Percentiles rank a stretch among this genome's conserved stretches.
phyloP scores from a whole-genome alignment of 768 basidiomycete species.

The Tricholoma terreum region DNA sequence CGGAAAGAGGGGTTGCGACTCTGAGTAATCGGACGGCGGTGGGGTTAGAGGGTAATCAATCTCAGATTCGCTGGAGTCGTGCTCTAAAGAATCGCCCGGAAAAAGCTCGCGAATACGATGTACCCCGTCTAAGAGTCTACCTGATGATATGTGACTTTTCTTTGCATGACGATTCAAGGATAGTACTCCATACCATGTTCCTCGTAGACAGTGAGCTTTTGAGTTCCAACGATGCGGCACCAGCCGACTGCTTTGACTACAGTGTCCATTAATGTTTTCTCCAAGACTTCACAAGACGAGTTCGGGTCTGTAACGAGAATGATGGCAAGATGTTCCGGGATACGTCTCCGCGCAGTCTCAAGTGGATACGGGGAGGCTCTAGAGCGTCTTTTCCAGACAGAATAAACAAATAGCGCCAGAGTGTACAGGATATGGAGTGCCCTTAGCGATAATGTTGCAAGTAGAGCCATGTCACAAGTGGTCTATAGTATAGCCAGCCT shows the following conservation, averaged over 20 bases:
- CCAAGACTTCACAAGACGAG: constrained; percentile 31
- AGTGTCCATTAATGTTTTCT: constrained; percentile 48
- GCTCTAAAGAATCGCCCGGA: constrained; percentile 12
- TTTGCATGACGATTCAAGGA: background rate
- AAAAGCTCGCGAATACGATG: constrained; percentile 37
- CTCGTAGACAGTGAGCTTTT: constrained; percentile 70
- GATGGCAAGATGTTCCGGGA: constrained; percentile 67
- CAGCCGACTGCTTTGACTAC: constrained; percentile 52
- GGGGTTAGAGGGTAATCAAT: constrained; percentile 72
- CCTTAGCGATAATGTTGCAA: constrained; percentile 47
- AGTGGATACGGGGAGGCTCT: constrained; percentile 45
- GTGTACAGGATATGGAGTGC: constrained; percentile 59
- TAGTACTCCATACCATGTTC: constrained; percentile 49
- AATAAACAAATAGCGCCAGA: constrained; percentile 36
- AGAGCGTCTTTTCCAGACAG: constrained; percentile 38
- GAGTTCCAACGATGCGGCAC: constrained; percentile 62
- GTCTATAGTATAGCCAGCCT: too few species aligned
- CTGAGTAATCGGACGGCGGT: constrained; percentile 71
- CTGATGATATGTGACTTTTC: constrained; percentile 23
- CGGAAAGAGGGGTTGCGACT: constrained; percentile 62
- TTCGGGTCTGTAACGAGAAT: constrained; percentile 50
- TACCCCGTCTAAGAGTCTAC: constrained; percentile 37
- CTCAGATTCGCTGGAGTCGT: constrained; percentile 39
- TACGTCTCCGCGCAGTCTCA: constrained; percentile 47
- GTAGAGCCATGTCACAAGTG: constrained; percentile 52